phyloP scores from a whole-genome alignment of 2,329 filamentous ascomycete species.

The Nectriaceae sp. region DNA sequence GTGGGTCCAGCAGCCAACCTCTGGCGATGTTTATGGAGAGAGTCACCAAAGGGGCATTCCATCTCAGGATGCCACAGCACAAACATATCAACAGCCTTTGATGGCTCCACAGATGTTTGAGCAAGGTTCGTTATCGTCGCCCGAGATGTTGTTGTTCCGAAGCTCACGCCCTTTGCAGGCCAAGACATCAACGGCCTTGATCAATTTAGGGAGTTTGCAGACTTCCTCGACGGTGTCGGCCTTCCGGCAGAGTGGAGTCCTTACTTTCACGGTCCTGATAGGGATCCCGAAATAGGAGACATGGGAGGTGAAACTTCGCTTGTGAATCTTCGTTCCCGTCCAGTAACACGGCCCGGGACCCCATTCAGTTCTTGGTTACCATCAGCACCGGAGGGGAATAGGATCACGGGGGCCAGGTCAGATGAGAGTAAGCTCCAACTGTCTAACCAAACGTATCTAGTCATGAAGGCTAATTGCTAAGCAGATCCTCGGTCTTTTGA shows the following conservation, averaged over 20 bases:
- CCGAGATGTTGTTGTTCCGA: neutral
- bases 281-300: slow-evolving; percentile 12
- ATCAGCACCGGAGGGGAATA: slow-evolving; percentile 34
- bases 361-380: slow-evolving; percentile 42
- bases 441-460: neutral
- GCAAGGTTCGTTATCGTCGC: slow-evolving; percentile 28
- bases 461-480: neutral
- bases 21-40: too few relatives aligned
- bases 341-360: slow-evolving; percentile 28
- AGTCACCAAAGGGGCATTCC: slow-evolving; percentile 21
- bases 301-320: slow-evolving; percentile 17
- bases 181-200: slow-evolving; percentile 23
- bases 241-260: slow-evolving; percentile 42
- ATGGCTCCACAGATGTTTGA: slow-evolving; percentile 20
- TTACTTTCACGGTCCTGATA: slow-evolving; percentile 32
- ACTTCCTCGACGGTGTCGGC: slow-evolving; percentile 39
- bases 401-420: slow-evolving; percentile 18
- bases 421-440: slow-evolving; percentile 5
- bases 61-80: slow-evolving; percentile 1
- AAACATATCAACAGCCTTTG: slow-evolving; percentile 9
- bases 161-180: neutral
- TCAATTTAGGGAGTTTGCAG: slow-evolving; percentile 41
- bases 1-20: too few relatives aligned
- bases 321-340: neutral
- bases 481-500: slow-evolving; percentile 17